Evolutionary conservation across 106 monocot genomes (phyloP), one percentile per base, ranked within the genome.

Genomic region (Dendrobium chrysotoxum): DNA sequence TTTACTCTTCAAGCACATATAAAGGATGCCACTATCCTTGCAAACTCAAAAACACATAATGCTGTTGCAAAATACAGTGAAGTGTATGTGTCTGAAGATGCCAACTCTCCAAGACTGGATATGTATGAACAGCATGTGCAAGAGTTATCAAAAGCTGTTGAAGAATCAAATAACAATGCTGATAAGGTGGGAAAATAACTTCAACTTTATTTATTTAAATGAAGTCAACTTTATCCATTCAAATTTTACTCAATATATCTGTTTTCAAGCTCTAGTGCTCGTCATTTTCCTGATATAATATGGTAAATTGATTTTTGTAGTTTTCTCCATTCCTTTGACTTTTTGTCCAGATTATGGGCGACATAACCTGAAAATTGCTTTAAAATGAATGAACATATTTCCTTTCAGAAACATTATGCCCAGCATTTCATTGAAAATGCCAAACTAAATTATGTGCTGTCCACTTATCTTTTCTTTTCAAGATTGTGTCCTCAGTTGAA

Each of bases 1-100:
- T 90, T 99, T 81, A 89, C 92, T 73, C 94, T 99, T 85, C 98
- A 99, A 85, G 95, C 98, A 83, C 95, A 99, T 80, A 99, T 99
- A 86, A 99, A 99, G 82, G 98, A 99, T 80, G 98, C 93, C 45
- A 93, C 95, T 95, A 88, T 95, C n/a, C 89, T 91, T 8, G 85
- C 91, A 86, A 93, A 95, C 80, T 91, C 98, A 84, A 99, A 95
- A 86, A 84, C 92, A 28, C 91, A 92, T 2, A 85, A 89, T 72
- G 80, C 55, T 77, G 81, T 83, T 68, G 81, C 84, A 86, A 89
- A 86, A 77, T 45, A 88, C 21, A 71, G 79, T 86, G 89, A 93
- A 46, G 86, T 82, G 45, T 89, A 91, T 81, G 50, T 83, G 81
- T 75, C 90, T 77, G 89, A 85, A 84, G 54, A 80, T 53, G 91